These are phyloP conservation scores for Gossypium sturtianum DNA, from an alignment of 345 rosid species.

Conservation along the genomic window DNA sequence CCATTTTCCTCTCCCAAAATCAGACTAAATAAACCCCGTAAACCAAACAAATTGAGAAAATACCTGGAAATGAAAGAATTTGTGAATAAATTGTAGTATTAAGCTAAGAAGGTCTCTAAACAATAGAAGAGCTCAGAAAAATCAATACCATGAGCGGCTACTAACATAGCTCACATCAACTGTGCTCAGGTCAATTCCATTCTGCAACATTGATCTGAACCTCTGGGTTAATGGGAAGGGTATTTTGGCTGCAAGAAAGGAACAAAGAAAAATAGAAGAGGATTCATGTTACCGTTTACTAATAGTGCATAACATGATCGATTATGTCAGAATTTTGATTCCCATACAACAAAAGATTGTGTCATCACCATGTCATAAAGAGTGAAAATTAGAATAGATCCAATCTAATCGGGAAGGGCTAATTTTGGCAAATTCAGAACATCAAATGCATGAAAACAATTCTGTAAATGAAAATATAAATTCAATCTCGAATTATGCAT, in stretches of 20 bases:
- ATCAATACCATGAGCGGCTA: conserved; percentile 87
- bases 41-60: conserved; percentile 92
- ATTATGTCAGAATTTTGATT: neutral
- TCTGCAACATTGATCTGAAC: conserved; percentile 97
- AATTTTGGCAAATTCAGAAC: neutral
- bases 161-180: conserved; percentile 99
- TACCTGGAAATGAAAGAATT: conserved; percentile 46
- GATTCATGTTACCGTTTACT: neutral
- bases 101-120: conserved; percentile 15
- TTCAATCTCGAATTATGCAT: neutral
- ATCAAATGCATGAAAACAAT: neutral
- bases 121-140: neutral
- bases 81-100: conserved; percentile 1
- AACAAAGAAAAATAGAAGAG: conserved; percentile 5
- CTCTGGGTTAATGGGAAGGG: conserved; percentile 97
- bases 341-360: neutral
- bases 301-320: neutral
- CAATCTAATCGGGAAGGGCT: neutral
- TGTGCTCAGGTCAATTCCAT: conserved; percentile 97
- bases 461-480: neutral
- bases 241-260: conserved; percentile 63
- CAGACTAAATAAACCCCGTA: conserved; percentile 94
- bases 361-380: neutral
- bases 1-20: conserved; percentile 99
- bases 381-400: neutral